These are phyloP conservation scores for Plasmodium vinckei DNA, from an alignment of 169 alveolate genomes.

Conservation along the genomic window DNA sequence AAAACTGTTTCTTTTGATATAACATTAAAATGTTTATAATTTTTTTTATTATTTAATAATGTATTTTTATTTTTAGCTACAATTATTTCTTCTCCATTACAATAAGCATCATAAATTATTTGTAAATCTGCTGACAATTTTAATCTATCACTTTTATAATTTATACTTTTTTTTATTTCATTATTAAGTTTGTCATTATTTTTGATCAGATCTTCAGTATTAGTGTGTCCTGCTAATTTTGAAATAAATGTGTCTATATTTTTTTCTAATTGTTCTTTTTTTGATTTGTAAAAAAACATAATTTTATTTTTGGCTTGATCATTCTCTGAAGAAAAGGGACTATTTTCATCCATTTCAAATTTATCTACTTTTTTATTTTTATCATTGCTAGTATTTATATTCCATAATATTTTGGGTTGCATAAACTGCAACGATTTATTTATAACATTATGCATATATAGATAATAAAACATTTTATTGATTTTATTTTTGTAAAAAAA, in stretches of 20 bases:
- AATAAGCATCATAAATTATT: slow-evolving; percentile 46
- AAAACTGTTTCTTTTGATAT: slow-evolving; percentile 29
- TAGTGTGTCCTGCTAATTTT: background rate
- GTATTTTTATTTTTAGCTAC: slow-evolving; percentile 24
- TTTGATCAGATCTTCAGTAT: slow-evolving; percentile 8
- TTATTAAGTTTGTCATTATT: background rate
- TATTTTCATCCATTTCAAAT: background rate
- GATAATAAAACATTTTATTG: slow-evolving; percentile 21
- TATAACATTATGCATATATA: slow-evolving; percentile 2
- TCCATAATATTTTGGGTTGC: slow-evolving; percentile 27
- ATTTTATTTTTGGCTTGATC: background rate
- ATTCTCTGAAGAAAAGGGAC: too few relatives aligned
- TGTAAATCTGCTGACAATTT: slow-evolving; percentile 52
- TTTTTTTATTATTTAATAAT: slow-evolving; percentile 24
- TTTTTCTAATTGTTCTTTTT: slow-evolving; percentile 14
- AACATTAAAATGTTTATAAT: slow-evolving; percentile 12
- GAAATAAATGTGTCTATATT: slow-evolving; percentile 22
- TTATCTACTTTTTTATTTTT: background rate
- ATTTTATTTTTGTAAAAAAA: slow-evolving; percentile 38
- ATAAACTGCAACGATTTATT: background rate
- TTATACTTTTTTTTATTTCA: slow-evolving; percentile 4
- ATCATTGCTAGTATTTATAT: background rate
- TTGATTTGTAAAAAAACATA: background rate
- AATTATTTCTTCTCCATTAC: slow-evolving; percentile 47
- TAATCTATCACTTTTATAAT: slow-evolving; percentile 7